Percentiles rank a stretch among this genome's conserved stretches.
Conservation (phyloP, 2,329 filamentous ascomycete genomes). For the Beauveria sp. region DNA sequence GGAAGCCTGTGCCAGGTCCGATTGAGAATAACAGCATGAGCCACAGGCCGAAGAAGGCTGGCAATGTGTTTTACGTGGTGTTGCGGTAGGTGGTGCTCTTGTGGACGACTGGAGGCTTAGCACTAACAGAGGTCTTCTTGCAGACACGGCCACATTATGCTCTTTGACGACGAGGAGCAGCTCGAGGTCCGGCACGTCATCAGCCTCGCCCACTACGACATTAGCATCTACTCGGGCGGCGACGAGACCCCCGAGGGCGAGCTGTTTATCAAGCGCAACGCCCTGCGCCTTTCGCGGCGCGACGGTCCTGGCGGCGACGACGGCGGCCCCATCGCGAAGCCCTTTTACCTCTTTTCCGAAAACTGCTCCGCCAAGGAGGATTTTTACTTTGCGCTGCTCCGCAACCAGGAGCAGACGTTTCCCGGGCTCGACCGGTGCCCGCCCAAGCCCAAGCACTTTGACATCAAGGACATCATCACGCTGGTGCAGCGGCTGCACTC, state of each 20-base stretch:
- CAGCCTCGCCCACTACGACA: slow-evolving; percentile 77
- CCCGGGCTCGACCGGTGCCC: slow-evolving; percentile 41
- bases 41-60: slow-evolving; percentile 55
- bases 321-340: slow-evolving; percentile 57
- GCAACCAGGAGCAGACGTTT: slow-evolving; percentile 68
- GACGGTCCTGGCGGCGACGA: slow-evolving; percentile 43
- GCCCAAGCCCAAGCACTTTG: slow-evolving; percentile 67
- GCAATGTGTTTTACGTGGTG: slow-evolving; percentile 91
- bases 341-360: slow-evolving; percentile 91
- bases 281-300: slow-evolving; percentile 70
- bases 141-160: slow-evolving; percentile 90
- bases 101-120: too few relatives aligned
- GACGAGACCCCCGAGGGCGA: slow-evolving; percentile 79
- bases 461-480: slow-evolving; percentile 78
- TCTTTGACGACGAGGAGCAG: slow-evolving; percentile 93
- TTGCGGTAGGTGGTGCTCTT: slow-evolving; percentile 50
- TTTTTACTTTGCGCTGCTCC: slow-evolving; percentile 88
- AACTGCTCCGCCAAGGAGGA: slow-evolving; percentile 96
- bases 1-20: slow-evolving; percentile 48
- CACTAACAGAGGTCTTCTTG: not conserved
- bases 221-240: slow-evolving; percentile 77
- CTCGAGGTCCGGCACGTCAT: slow-evolving; percentile 95
- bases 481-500: slow-evolving; percentile 87
- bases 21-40: slow-evolving; percentile 41
- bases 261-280: slow-evolving; percentile 91